Percentiles rank a stretch among this genome's conserved stretches.
Evolutionary conservation across 2,329 filamentous ascomycete species (phyloP).

Genomic region (Thielaviopsis euricoi): DNA sequence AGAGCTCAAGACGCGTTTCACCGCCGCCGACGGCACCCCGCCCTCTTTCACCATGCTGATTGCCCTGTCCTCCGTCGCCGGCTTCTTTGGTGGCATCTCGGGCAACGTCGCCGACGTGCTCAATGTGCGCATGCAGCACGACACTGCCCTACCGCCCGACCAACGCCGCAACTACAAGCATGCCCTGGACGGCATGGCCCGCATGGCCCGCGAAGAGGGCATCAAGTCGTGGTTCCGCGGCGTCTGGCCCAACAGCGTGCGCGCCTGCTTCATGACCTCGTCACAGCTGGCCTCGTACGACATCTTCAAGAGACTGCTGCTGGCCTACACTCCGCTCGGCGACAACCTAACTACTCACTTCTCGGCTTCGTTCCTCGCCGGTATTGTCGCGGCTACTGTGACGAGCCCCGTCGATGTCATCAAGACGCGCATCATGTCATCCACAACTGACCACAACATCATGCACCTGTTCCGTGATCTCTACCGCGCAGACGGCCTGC

Average conservation of each 20-base stretch:
- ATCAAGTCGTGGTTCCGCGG: conserved; percentile 62
- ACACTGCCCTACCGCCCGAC: conserved; percentile 53
- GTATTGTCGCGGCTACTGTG: conserved; percentile 69
- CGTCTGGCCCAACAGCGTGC: conserved; percentile 64
- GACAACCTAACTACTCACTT: conserved; percentile 67
- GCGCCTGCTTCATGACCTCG: conserved; percentile 78
- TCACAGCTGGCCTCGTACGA: conserved; percentile 76
- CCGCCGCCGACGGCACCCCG: conserved; percentile 29
- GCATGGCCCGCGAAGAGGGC: conserved; percentile 81
- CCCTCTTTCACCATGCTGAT: conserved; percentile 65
- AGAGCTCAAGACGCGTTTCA: conserved; percentile 56
- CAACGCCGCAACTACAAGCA: conserved; percentile 79
- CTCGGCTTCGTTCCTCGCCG: conserved; percentile 58
- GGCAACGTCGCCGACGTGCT: conserved; percentile 93
- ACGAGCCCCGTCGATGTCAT: conserved; percentile 79
- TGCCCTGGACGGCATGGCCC: conserved; percentile 68
- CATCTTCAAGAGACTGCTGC: conserved; percentile 55
- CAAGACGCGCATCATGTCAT: conserved; percentile 77
- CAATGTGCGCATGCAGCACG: conserved; percentile 98
- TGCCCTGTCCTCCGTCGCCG: conserved; percentile 66
- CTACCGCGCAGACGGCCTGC: conserved; percentile 51
- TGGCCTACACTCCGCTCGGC: conserved; percentile 47
- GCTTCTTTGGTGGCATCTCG: conserved; percentile 73
- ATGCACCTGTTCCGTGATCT: conserved; percentile 47
- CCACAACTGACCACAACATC: conserved; percentile 34